These are phyloP conservation scores for Hansenula lynferdii DNA, from an alignment of 1,139 yeast genomes.

Conservation along the genomic window DNA sequence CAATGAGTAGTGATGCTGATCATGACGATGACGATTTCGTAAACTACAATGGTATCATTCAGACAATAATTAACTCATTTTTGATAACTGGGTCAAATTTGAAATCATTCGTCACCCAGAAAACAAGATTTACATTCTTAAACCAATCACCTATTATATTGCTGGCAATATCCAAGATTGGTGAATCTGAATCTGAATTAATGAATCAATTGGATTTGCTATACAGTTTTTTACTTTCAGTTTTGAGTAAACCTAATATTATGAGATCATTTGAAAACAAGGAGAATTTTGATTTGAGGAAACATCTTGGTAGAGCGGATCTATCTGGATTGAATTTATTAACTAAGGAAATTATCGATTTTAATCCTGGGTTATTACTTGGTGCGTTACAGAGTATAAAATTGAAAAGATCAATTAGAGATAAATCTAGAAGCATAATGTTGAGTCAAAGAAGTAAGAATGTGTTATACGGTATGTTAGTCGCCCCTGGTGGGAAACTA, in stretches of 20 bases:
- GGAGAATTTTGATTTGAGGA: constrained; percentile 78
- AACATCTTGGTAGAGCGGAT: constrained; percentile 65
- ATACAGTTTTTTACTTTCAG: constrained; percentile 74
- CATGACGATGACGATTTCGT: constrained; percentile 56
- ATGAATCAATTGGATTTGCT: constrained; percentile 66
- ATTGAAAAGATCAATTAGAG: constrained; percentile 41
- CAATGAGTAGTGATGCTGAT: constrained; percentile 52
- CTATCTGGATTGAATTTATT: constrained; percentile 61
- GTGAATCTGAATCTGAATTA: constrained; percentile 51
- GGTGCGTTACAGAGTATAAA: constrained; percentile 60
- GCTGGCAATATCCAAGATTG: constrained; percentile 61
- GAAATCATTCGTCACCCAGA: constrained; percentile 36
- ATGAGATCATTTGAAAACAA: constrained; percentile 62
- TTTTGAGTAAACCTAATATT: constrained; percentile 73
- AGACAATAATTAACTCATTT: constrained; percentile 37
- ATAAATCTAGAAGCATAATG: constrained; percentile 38
- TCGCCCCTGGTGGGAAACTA: constrained; percentile 49
- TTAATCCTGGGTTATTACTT: constrained; percentile 50
- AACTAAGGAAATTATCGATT: constrained; percentile 45
- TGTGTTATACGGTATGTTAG: constrained; percentile 58
- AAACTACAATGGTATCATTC: constrained; percentile 64
- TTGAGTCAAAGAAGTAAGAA: constrained; percentile 36
- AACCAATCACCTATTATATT: constrained; percentile 67
- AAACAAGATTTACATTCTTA: constrained; percentile 54
- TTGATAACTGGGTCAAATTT: constrained; percentile 27